phyloP scores from a whole-genome alignment of 2,329 filamentous ascomycete species.

The Fusarium temperatum region DNA sequence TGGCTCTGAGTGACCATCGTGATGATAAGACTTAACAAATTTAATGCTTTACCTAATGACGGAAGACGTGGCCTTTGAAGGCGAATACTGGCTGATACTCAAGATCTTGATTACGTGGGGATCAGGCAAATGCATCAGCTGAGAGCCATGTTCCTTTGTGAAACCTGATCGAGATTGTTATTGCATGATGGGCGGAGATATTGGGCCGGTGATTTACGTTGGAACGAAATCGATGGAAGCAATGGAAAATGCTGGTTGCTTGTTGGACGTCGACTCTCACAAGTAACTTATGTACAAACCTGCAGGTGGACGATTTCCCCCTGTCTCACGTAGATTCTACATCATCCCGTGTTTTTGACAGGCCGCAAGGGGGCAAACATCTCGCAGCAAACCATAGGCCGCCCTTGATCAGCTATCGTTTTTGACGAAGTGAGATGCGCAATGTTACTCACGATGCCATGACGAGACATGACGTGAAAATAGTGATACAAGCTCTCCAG shows the following conservation, averaged over 20 bases:
- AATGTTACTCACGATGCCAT: conserved; percentile 1
- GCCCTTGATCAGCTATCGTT: background rate
- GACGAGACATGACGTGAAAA: conserved; percentile 32
- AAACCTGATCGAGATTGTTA: conserved; percentile 28
- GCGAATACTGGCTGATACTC: conserved; percentile 6
- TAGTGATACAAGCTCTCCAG: background rate
- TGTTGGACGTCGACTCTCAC: background rate
- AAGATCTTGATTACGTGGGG: conserved; percentile 10
- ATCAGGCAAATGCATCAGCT: conserved; percentile 24
- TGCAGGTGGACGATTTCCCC: conserved; percentile 7
- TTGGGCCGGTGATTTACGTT: conserved; percentile 1
- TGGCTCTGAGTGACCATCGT: conserved; percentile 21
- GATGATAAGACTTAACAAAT: conserved; percentile 8
- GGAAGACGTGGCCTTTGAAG: conserved; percentile 1
- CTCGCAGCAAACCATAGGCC: background rate
- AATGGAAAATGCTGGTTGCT: background rate
- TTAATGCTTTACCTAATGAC: conserved; percentile 17
- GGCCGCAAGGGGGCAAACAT: conserved; percentile 26
- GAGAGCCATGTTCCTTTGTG: conserved; percentile 28
- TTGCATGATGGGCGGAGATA: conserved; percentile 14
- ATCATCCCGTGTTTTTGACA: conserved; percentile 34
- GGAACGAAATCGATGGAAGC: background rate
- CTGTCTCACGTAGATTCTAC: conserved; percentile 31
- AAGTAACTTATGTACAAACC: background rate
- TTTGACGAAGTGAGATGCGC: background rate